Evolutionary conservation across 345 rosid genomes (phyloP).

Genomic region (Sonneratia caseolaris): DNA sequence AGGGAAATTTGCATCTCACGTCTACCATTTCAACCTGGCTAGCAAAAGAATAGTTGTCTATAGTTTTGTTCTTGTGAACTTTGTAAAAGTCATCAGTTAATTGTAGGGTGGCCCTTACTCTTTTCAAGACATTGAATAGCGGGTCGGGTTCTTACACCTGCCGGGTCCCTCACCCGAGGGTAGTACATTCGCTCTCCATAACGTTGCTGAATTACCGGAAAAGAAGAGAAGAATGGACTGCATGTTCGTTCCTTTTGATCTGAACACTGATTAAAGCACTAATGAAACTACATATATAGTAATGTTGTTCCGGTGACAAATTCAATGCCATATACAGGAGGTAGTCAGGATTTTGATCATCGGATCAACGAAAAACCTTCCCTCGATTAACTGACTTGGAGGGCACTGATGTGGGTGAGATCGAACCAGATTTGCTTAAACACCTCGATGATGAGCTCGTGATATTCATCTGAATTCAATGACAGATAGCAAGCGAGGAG

Average conservation of each 20-base stretch:
- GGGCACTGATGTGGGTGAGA: conserved; percentile 17
- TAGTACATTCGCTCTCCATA: too few relatives aligned
- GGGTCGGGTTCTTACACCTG: too few relatives aligned
- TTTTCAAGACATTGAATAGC: too few relatives aligned
- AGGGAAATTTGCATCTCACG: too few relatives aligned
- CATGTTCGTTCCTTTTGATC: neutral
- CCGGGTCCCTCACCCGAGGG: too few relatives aligned
- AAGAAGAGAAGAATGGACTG: neutral
- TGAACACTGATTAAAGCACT: neutral
- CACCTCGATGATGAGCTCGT: conserved; percentile 67
- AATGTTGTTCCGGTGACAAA: neutral
- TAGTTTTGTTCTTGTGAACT: too few relatives aligned
- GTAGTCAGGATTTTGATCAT: neutral
- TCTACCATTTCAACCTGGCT: too few relatives aligned
- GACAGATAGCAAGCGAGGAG: conserved; percentile 84
- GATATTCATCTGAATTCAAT: conserved; percentile 74
- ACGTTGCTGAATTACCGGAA: too few relatives aligned
- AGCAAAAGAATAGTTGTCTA: too few relatives aligned
- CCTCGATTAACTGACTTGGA: neutral
- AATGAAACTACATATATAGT: neutral
- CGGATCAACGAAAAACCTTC: neutral
- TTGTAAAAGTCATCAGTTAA: too few relatives aligned
- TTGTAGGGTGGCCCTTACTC: too few relatives aligned
- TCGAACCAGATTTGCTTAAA: conserved; percentile 95
- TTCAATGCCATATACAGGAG: neutral